Evolutionary conservation across 805 yeast genomes (phyloP).

Genomic region (Candida morakotiae): DNA sequence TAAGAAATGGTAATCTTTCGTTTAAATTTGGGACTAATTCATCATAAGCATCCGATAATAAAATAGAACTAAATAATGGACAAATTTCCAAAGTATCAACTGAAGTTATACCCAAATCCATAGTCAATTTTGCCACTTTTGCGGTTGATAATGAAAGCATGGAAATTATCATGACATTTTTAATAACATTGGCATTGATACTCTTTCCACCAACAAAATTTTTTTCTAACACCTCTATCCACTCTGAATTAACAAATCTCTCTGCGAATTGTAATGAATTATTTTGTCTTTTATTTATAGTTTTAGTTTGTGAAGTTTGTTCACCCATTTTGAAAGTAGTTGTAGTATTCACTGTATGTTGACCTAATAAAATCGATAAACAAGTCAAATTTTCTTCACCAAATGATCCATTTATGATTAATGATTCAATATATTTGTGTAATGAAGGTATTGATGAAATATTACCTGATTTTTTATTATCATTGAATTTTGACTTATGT

Average conservation of each 20-base stretch:
- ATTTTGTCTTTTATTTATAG: slow-evolving; percentile 15
- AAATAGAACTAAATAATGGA: slow-evolving; percentile 55
- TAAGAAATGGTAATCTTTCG: slow-evolving; percentile 48
- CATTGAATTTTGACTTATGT: slow-evolving; percentile 42
- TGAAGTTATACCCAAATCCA: slow-evolving; percentile 43
- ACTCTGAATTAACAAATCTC: slow-evolving; percentile 47
- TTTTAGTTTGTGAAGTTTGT: not conserved
- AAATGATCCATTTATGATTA: slow-evolving; percentile 47
- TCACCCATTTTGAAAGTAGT: slow-evolving; percentile 17
- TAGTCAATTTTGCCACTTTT: slow-evolving; percentile 38
- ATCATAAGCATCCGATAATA: slow-evolving; percentile 45
- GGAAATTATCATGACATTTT: slow-evolving; percentile 50
- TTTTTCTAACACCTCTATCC: slow-evolving; percentile 59
- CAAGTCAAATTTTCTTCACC: slow-evolving; percentile 41
- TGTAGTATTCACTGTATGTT: slow-evolving; percentile 22
- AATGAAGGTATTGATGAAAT: slow-evolving; percentile 41
- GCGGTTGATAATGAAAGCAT: slow-evolving; percentile 44
- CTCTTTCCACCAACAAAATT: slow-evolving; percentile 57
- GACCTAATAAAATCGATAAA: slow-evolving; percentile 46
- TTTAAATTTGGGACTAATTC: slow-evolving; percentile 48
- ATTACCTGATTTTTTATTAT: slow-evolving; percentile 47
- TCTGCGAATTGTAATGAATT: slow-evolving; percentile 43
- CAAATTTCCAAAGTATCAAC: slow-evolving; percentile 39
- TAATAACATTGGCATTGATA: slow-evolving; percentile 41
- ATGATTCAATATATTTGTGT: slow-evolving; percentile 45